Evolutionary conservation across 805 yeast species (phyloP), one percentile per base, ranked within the genome.

Genomic region (Lipomyces yamadae): DNA sequence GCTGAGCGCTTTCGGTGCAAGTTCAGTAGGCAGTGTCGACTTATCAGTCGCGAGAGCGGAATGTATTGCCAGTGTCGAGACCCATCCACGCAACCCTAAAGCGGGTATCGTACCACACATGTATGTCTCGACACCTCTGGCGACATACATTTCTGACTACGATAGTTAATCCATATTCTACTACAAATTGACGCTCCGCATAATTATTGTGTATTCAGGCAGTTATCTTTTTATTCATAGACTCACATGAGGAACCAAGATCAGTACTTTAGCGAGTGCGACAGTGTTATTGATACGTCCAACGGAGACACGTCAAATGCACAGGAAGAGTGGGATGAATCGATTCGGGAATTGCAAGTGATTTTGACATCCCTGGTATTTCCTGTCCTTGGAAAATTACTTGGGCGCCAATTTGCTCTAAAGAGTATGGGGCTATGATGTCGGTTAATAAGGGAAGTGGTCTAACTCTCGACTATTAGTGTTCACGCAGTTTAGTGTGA

Each of bases 251-350:
- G 18, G 24, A 10, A 42, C 48, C 7, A 42, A 15, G 48, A 52
- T 3, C 34, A 32, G 4, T 24, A 52, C 32, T 52, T 5, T 18
- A 32, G 11, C 29, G 55, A 52, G 10, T 33, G 15, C 15, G 55
- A 24, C 30, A 32, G 34, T 32, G 15, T 52, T 34, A n/a, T 52
- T 29, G 55, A 18, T 29, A 7, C n/a, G 18, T 35, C 48, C 13
- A 13, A 54, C n/a, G 60, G 33, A 34, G 65, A 45, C 18, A 33
- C 24, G n/a, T 61, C 72, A 3, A 82, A 85, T 37, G 88, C 91
- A 0, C 91, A 88, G 74, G 83, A 83, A 70, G 91, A 89, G 69
- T 89, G 92, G 92, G 92, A 89, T 60, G 90, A 86, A 73, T 86
- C 87, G 66, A 68, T 89, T 64, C 78, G 78, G 61, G 91, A 88